These are phyloP conservation scores for Sphagnum magellanicum DNA, from an alignment of 228 moss, liverwort and hornwort species.

Conservation along the genomic window DNA sequence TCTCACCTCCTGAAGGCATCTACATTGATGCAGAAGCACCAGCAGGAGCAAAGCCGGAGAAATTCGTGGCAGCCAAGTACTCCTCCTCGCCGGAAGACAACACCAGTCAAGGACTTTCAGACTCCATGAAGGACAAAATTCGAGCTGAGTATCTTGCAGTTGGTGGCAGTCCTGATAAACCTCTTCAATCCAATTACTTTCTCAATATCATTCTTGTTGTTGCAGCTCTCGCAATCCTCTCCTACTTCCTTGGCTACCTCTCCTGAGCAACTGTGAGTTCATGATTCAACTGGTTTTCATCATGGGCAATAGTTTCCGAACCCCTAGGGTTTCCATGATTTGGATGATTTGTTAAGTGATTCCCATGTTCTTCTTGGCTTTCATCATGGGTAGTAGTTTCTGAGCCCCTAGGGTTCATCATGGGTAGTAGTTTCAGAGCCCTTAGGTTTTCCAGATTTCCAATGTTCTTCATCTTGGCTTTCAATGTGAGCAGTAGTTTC, in stretches of 20 bases:
- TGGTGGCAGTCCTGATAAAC: constrained; percentile 76
- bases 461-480: too few species aligned
- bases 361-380: too few species aligned
- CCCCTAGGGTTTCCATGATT: too few species aligned
- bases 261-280: not conserved
- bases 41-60: constrained; percentile 53
- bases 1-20: constrained; percentile 69
- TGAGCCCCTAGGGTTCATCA: too few species aligned
- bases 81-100: constrained; percentile 27
- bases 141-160: constrained; percentile 81
- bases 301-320: too few species aligned
- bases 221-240: constrained; percentile 65
- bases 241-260: constrained; percentile 52
- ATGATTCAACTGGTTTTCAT: too few species aligned
- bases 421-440: too few species aligned
- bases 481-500: too few species aligned
- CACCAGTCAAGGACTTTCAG: constrained; percentile 60
- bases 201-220: constrained; percentile 83
- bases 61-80: constrained; percentile 72
- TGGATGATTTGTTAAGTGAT: too few species aligned
- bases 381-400: too few species aligned
- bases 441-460: too few species aligned
- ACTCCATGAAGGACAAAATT: constrained; percentile 80
- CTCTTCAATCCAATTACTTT: constrained; percentile 78
- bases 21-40: constrained; percentile 38